phyloP scores from a whole-genome alignment of 306 rosid genomes.

The Fragaria ananassa region DNA sequence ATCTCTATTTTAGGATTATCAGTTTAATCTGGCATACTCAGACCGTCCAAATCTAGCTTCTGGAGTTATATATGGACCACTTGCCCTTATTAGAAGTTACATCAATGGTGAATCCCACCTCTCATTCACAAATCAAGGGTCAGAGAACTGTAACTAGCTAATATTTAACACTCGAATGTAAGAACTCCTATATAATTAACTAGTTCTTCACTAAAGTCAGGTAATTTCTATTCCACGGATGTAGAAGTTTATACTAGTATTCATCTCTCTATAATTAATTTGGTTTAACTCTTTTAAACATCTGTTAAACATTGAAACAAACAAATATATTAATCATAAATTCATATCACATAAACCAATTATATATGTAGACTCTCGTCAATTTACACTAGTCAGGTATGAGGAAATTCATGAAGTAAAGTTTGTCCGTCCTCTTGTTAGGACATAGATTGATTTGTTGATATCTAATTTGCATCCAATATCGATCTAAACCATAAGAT shows the following conservation, averaged over 20 bases:
- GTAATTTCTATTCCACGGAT: background rate
- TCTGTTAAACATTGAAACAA: no score
- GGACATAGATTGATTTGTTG: background rate
- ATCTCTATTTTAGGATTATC: constrained; percentile 2
- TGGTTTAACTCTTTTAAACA: background rate
- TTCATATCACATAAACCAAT: no score
- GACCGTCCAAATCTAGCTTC: constrained; percentile 17
- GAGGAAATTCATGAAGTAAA: background rate
- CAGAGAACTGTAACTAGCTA: background rate
- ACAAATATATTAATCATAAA: no score
- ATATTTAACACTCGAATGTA: background rate
- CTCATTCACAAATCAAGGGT: background rate
- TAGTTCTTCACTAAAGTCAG: background rate
- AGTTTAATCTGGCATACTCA: background rate
- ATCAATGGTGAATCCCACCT: constrained; percentile 4
- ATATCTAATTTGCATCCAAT: background rate
- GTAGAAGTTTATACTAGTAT: background rate
- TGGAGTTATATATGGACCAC: constrained; percentile 38
- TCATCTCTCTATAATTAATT: background rate
- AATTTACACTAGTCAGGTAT: background rate
- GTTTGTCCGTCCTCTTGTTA: background rate
- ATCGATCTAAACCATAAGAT: background rate
- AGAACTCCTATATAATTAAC: background rate
- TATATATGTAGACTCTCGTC: no score
- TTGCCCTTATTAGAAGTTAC: constrained; percentile 26